Evolutionary conservation across 805 yeast species (phyloP).

Genomic region (Barnettozyma botsteinii): DNA sequence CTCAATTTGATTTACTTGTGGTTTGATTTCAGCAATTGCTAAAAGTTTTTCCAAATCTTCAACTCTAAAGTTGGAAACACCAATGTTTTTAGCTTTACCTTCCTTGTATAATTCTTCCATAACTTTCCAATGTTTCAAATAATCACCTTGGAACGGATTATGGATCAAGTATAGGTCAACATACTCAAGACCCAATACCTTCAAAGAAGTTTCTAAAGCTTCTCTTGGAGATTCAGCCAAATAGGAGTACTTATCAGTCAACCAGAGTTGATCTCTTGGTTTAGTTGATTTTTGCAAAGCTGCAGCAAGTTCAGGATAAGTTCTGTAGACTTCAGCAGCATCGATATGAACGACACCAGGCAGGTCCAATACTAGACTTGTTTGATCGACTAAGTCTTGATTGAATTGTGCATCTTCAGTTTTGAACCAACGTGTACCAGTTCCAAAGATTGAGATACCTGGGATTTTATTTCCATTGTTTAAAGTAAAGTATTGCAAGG

Average conservation of each 20-base stretch:
- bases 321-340: slow-evolving; percentile 52
- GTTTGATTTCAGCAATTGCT: slow-evolving; percentile 35
- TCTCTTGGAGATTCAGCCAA: slow-evolving; percentile 34
- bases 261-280: slow-evolving; percentile 44
- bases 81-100: slow-evolving; percentile 52
- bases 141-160: slow-evolving; percentile 36
- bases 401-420: slow-evolving; percentile 25
- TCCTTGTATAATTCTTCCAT: slow-evolving; percentile 42
- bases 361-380: slow-evolving; percentile 28
- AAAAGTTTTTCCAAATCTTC: slow-evolving; percentile 40
- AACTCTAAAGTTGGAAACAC: slow-evolving; percentile 55
- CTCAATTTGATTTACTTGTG: slow-evolving; percentile 61
- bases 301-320: slow-evolving; percentile 46
- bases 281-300: slow-evolving; percentile 38
- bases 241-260: slow-evolving; percentile 47
- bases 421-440: slow-evolving; percentile 56
- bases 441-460: slow-evolving; percentile 48
- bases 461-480: slow-evolving; percentile 37
- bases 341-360: slow-evolving; percentile 53
- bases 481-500: slow-evolving; percentile 19
- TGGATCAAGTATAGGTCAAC: slow-evolving; percentile 51
- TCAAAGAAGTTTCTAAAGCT: slow-evolving; percentile 34
- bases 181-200: slow-evolving; percentile 36
- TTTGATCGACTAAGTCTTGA: slow-evolving; percentile 28
- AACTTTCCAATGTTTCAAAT: slow-evolving; percentile 47